Base-by-base conservation (phyloP, 2,329 filamentous ascomycete genomes). In the Aspergillus tamarii region DNA sequence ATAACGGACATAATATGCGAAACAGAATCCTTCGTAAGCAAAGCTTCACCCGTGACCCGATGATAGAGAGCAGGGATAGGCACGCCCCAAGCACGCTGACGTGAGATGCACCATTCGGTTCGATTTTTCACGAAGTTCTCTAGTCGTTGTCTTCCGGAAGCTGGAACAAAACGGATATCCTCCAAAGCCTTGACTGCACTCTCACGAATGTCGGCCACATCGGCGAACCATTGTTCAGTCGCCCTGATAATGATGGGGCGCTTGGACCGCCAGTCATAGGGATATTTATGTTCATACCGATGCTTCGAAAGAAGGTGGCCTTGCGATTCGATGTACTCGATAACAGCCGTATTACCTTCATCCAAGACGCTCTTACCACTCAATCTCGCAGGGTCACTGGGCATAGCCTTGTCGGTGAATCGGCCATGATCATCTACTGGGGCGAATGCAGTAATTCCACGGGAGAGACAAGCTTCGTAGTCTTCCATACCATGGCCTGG, bases 401-500 rank as follows among this genome's bases (percentile, higher is more conserved):
- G 91, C 67, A 91, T 90, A 0, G 92, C 94, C 50, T 92, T 89
- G 30, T 85, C 83, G 0, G 93, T 97, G 75, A 96, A 98, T 34
- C 84, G 82, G 1, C 95, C 95, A 21, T 89, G 84, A 68, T 93
- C 89, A 68, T 96, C 89, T 16, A 99, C 89, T 0, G 94, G 94
- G 5, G 94, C 92, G 71, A 91, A 89, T 1, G 90, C 90, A 1
- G 87, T 82, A 61, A 98, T 91, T 1, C 87, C 89, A 53, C 91
- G 83, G 28, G 85, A 78, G 55, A 85, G 85, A 76, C 94, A 97
- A 6, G 90, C 88, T 65, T 94, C 88, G 74, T 98, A 99, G 75
- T 99, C 95, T 45, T 99, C 95, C 83, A 97, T 95, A 52, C 95
- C 95, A 74, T 99, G 95, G 3, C 95, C 95, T 8, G 95, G 94